These are phyloP conservation scores for Bisporella sp. DNA, from an alignment of 2,329 filamentous ascomycete species.

Conservation along the genomic window DNA sequence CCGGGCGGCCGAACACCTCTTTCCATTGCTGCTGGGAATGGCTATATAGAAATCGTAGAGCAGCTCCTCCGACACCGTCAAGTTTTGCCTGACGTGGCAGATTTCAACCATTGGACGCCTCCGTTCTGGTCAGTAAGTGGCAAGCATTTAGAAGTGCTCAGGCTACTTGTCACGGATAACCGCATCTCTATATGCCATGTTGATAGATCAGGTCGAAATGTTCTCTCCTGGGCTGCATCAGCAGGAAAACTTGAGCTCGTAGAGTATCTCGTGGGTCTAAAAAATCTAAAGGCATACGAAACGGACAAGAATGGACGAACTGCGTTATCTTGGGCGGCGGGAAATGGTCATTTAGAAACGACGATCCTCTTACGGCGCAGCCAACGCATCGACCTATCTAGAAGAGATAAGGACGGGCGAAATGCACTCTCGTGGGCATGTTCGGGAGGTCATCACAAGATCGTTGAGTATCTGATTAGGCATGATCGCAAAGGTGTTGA, in stretches of 20 bases:
- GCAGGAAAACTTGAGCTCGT: conserved; percentile 22
- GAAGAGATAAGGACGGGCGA: conserved; percentile 24
- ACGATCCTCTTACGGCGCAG: conserved; percentile 14
- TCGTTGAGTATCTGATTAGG: conserved; percentile 25
- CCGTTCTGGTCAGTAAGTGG: conserved; percentile 27
- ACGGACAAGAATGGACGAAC: conserved; percentile 26
- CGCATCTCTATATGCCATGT: conserved; percentile 24
- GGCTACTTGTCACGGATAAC: conserved; percentile 17
- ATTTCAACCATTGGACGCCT: conserved; percentile 25
- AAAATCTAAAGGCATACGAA: conserved; percentile 22
- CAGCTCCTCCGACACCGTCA: conserved; percentile 16
- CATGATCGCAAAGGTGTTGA: conserved; percentile 25
- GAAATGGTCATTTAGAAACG: conserved; percentile 18
- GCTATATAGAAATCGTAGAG: conserved; percentile 26
- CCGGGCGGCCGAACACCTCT: conserved; percentile 25
- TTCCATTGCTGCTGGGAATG: conserved; percentile 28
- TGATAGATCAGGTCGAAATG: conserved; percentile 27
- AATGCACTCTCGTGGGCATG: conserved; percentile 29
- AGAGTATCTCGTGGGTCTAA: conserved; percentile 19
- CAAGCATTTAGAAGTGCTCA: conserved; percentile 20
- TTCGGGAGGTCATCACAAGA: conserved; percentile 16
- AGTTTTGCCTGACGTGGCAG: conserved; percentile 19
- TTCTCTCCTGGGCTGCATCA: conserved; percentile 30
- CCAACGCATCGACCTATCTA: conserved; percentile 19
- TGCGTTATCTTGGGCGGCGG: conserved; percentile 28